Conservation (phyloP, 768 basidiomycete genomes). For the Paxillus ammoniavirescens region DNA sequence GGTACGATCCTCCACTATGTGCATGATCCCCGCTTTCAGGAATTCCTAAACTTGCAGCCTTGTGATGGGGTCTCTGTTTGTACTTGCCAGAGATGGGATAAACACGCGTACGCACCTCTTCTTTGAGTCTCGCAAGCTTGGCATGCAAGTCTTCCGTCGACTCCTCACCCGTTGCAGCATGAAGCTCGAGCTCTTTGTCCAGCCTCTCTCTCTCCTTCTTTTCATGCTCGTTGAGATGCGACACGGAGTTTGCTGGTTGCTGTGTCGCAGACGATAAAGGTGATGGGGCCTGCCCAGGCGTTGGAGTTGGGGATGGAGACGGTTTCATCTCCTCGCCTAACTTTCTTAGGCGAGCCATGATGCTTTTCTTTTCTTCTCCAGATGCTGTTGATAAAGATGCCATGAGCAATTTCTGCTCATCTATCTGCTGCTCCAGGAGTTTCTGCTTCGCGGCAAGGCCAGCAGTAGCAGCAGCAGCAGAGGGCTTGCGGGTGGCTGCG, state of each 20-base stretch:
- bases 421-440: slow-evolving; percentile 76
- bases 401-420: slow-evolving; percentile 88
- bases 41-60: slow-evolving; percentile 79
- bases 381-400: slow-evolving; percentile 60
- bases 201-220: slow-evolving; percentile 62
- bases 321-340: slow-evolving; percentile 76
- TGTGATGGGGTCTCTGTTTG: slow-evolving; percentile 8
- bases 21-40: slow-evolving; percentile 44
- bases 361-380: slow-evolving; percentile 71
- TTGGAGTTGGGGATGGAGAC: slow-evolving; percentile 28
- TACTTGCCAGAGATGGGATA: background rate
- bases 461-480: slow-evolving; percentile 37
- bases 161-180: slow-evolving; percentile 40
- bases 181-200: slow-evolving; percentile 83
- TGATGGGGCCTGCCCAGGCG: slow-evolving; percentile 29
- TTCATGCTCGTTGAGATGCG: slow-evolving; percentile 44
- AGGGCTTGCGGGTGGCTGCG: slow-evolving; percentile 36
- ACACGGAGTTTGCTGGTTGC: slow-evolving; percentile 23
- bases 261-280: slow-evolving; percentile 24
- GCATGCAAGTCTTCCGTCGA: slow-evolving; percentile 71
- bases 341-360: slow-evolving; percentile 74
- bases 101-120: slow-evolving; percentile 54
- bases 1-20: slow-evolving; percentile 40
- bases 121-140: slow-evolving; percentile 73
- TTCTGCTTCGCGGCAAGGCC: slow-evolving; percentile 74